Conservation (phyloP, 2,329 filamentous ascomycete genomes). For the Penicillium italicum region DNA sequence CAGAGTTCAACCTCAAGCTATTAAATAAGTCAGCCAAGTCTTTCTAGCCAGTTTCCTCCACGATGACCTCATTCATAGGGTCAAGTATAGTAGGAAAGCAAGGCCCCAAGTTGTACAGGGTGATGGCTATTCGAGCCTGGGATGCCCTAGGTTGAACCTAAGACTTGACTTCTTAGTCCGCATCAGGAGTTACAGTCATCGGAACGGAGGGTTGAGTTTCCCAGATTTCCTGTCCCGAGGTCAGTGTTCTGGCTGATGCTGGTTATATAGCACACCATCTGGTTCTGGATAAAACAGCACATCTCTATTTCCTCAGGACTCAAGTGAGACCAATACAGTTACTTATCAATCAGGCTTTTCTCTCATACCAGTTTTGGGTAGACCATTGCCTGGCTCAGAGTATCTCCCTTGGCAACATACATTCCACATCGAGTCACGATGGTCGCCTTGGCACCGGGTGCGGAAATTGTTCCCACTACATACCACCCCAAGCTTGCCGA, state of each 20-base stretch:
- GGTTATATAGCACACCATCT: constrained; percentile 21
- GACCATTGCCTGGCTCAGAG: not conserved
- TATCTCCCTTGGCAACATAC: not conserved
- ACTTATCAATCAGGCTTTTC: not conserved
- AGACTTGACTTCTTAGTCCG: constrained; percentile 17
- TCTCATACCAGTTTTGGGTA: not conserved
- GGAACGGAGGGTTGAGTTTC: not conserved
- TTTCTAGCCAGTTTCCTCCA: not conserved
- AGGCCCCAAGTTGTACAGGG: constrained; percentile 17
- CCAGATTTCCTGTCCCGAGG: not conserved
- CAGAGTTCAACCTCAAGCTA: not conserved
- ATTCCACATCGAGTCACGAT: constrained; percentile 13
- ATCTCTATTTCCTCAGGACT: not conserved
- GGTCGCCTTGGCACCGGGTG: constrained; percentile 16
- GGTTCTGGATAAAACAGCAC: not conserved
- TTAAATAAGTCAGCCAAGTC: not conserved
- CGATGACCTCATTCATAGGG: not conserved
- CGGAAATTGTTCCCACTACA: constrained; percentile 7
- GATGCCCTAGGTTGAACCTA: constrained; percentile 12
- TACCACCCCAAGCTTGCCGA: constrained; percentile 6
- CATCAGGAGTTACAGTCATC: constrained; percentile 21
- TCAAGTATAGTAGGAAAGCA: not conserved
- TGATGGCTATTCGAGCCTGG: constrained; percentile 2
- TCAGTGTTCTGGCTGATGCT: not conserved
- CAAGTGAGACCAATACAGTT: not conserved